These are phyloP conservation scores for Hypoxylon sp. DNA, from an alignment of 2,329 filamentous ascomycete genomes.

Conservation along the genomic window DNA sequence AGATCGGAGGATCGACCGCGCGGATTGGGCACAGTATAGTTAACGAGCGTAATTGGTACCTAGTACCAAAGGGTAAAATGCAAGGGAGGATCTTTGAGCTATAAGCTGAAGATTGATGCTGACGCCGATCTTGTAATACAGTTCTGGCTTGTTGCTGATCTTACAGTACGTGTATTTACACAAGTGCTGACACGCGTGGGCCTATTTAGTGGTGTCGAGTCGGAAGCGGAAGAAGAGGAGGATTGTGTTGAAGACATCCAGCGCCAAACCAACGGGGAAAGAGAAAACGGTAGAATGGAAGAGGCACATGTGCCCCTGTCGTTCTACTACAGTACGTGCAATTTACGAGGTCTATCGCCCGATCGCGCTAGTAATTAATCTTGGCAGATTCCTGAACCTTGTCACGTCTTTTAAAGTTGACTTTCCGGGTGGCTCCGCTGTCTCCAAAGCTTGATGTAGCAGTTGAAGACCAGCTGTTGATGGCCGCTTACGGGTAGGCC, in stretches of 20 bases:
- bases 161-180: conserved; percentile 27
- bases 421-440: conserved; percentile 31
- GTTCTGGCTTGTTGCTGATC: conserved; percentile 24
- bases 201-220: conserved; percentile 6
- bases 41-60: conserved; percentile 69
- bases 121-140: conserved; percentile 36
- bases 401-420: conserved; percentile 27
- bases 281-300: conserved; percentile 29
- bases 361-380: conserved; percentile 37
- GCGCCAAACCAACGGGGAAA: conserved; percentile 21
- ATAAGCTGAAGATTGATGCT: conserved; percentile 25
- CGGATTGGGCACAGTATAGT: conserved; percentile 3
- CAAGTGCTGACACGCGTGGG: conserved; percentile 28
- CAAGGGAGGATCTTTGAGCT: conserved; percentile 29
- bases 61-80: conserved; percentile 57
- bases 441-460: background rate
- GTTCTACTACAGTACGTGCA: conserved; percentile 13
- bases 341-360: conserved; percentile 29
- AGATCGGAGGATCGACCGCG: conserved; percentile 30
- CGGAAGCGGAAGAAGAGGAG: conserved; percentile 1
- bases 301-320: conserved; percentile 24
- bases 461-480: conserved; percentile 4
- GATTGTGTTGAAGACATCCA: conserved; percentile 24
- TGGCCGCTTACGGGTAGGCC: conserved; percentile 9
- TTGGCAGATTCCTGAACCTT: conserved; percentile 42